A percentile compares a stretch with the other conserved stretches of the same genome.
Evolutionary conservation across 768 basidiomycete species (phyloP).

Genomic region (Naganishia onofrii): DNA sequence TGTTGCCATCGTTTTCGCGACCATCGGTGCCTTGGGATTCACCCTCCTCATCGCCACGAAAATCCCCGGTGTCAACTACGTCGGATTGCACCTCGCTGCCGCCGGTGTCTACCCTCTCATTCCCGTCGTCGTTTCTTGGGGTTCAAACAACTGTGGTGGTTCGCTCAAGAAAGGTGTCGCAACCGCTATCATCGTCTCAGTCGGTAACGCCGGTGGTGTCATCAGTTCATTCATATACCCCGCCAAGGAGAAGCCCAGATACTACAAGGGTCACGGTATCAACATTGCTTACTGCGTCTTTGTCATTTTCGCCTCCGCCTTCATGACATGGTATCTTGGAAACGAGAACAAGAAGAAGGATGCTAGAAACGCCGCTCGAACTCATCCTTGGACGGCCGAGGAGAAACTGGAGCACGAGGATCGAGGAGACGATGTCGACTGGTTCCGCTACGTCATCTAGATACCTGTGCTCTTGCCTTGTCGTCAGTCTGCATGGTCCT

Average conservation of each 20-base stretch:
- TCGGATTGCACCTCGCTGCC: slow-evolving; percentile 38
- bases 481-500: background rate
- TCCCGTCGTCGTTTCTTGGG: slow-evolving; percentile 38
- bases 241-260: slow-evolving; percentile 31
- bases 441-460: slow-evolving; percentile 39
- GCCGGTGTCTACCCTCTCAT: slow-evolving; percentile 40
- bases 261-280: slow-evolving; percentile 39
- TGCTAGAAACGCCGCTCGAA: slow-evolving; percentile 29
- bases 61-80: slow-evolving; percentile 34
- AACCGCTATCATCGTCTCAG: slow-evolving; percentile 37
- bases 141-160: slow-evolving; percentile 39
- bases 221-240: slow-evolving; percentile 41
- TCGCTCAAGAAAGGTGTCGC: slow-evolving; percentile 39
- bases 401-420: slow-evolving; percentile 35
- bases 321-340: slow-evolving; percentile 32
- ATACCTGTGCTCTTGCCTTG: background rate
- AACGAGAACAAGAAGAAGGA: slow-evolving; percentile 36
- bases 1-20: slow-evolving; percentile 32
- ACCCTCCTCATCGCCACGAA: slow-evolving; percentile 32
- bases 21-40: slow-evolving; percentile 38
- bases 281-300: slow-evolving; percentile 36
- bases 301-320: slow-evolving; percentile 24
- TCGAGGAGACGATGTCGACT: slow-evolving; percentile 37
- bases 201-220: slow-evolving; percentile 39
- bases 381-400: slow-evolving; percentile 31